phyloP scores from a whole-genome alignment of 2,329 filamentous ascomycete genomes.

The Pyrenophora tritici-repentis region DNA sequence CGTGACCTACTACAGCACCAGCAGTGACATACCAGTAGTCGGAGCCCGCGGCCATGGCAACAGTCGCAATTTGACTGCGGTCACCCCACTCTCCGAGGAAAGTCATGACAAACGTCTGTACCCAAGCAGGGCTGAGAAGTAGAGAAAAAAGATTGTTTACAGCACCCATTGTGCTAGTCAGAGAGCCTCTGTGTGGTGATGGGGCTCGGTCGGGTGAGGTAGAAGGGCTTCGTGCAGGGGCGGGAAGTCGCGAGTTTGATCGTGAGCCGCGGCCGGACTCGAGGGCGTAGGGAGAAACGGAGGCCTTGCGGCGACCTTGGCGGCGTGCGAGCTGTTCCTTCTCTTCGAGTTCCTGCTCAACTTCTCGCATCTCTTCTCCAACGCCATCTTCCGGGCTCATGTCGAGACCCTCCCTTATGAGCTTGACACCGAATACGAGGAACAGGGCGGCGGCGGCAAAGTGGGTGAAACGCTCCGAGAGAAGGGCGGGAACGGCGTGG shows the following conservation, averaged over 20 bases:
- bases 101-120: conserved; percentile 98
- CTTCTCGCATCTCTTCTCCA: conserved; percentile 96
- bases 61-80: conserved; percentile 94
- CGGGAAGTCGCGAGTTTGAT: conserved; percentile 76
- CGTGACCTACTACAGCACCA: conserved; percentile 84
- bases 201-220: conserved; percentile 52
- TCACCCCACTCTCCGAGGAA: conserved; percentile 99
- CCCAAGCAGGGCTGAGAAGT: conserved; percentile 93
- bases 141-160: conserved; percentile 85
- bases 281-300: conserved; percentile 74
- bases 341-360: conserved; percentile 90
- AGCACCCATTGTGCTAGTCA: conserved; percentile 63
- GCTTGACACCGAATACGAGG: conserved; percentile 82
- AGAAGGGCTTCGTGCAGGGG: conserved; percentile 78
- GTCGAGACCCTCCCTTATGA: conserved; percentile 82
- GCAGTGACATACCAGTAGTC: conserved; percentile 99
- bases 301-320: conserved; percentile 65
- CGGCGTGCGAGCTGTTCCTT: conserved; percentile 80
- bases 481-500: conserved; percentile 85
- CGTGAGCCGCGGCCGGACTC: conserved; percentile 77
- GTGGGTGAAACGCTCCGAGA: conserved; percentile 89
- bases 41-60: conserved; percentile 97
- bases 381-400: conserved; percentile 93
- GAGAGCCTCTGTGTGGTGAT: conserved; percentile 58
- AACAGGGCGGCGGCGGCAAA: conserved; percentile 85